These are phyloP conservation scores for Lasiosphaeriaceae sp. DNA, from an alignment of 495 filamentous ascomycete species.

Conservation along the genomic window DNA sequence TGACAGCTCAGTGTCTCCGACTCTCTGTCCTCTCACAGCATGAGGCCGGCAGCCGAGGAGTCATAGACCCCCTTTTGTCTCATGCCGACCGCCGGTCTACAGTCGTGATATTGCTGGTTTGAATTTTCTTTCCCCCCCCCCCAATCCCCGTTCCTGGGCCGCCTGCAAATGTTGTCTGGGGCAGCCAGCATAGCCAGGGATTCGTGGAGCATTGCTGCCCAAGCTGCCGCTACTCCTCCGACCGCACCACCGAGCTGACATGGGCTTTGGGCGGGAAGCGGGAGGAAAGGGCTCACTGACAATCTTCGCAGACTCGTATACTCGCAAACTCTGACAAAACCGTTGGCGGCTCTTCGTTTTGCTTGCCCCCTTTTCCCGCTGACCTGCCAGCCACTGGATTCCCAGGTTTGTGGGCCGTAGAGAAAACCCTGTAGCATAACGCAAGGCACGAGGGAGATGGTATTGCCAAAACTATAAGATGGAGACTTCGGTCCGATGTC, in stretches of 20 bases:
- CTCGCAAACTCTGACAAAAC: neutral
- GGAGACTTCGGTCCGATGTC: slow-evolving; percentile 26
- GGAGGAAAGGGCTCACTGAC: neutral
- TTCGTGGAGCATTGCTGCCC: slow-evolving; percentile 48
- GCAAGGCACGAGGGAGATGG: neutral
- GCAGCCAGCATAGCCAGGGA: slow-evolving; percentile 23
- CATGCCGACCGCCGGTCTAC: slow-evolving; percentile 7
- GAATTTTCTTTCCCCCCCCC: neutral
- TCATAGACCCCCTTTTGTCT: neutral
- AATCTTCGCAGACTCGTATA: slow-evolving; percentile 11
- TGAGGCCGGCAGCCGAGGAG: slow-evolving; percentile 1
- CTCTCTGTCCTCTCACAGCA: neutral
- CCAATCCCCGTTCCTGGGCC: neutral
- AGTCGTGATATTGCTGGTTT: slow-evolving; percentile 4
- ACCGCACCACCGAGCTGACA: slow-evolving; percentile 4
- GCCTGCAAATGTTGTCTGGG: slow-evolving; percentile 10
- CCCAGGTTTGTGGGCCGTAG: neutral
- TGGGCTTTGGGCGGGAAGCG: slow-evolving; percentile 3
- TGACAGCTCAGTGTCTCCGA: slow-evolving; percentile 2
- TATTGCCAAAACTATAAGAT: slow-evolving; percentile 36
- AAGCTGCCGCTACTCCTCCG: slow-evolving; percentile 26
- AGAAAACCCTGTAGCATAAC: neutral
- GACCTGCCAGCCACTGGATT: slow-evolving; percentile 1
- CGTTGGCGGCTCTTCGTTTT: slow-evolving; percentile 1
- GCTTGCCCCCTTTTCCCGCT: slow-evolving; percentile 1